Percentiles rank a stretch among this genome's conserved stretches.
Conservation (phyloP, 176 grass and related monocot species). For the Olyra latifolia region DNA sequence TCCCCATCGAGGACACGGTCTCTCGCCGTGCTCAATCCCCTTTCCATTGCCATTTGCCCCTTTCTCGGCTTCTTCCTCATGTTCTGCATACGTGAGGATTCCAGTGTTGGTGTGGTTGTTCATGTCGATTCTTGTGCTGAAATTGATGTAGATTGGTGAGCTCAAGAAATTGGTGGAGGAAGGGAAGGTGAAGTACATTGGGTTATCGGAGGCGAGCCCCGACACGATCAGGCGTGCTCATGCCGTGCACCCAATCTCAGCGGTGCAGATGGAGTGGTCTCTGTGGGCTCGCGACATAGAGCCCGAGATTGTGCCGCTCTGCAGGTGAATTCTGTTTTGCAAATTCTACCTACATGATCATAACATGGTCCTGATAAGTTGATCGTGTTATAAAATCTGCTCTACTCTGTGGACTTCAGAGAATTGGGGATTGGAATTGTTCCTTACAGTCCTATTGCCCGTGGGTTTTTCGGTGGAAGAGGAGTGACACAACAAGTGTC, state of each 20-base stretch:
- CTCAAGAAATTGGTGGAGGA: constrained; percentile 87
- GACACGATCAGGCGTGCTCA: constrained; percentile 78
- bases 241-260: constrained; percentile 66
- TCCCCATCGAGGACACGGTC: constrained; percentile 83
- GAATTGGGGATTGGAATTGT: constrained; percentile 89
- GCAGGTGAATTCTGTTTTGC: constrained; percentile 48
- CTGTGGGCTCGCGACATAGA: constrained; percentile 87
- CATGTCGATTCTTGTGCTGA: background rate
- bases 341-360: background rate
- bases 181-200: constrained; percentile 79
- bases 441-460: constrained; percentile 81
- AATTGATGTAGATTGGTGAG: constrained; percentile 55
- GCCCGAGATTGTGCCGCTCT: constrained; percentile 77
- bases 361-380: background rate
- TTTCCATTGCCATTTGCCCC: background rate
- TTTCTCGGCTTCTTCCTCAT: background rate
- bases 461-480: constrained; percentile 73
- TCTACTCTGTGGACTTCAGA: constrained; percentile 30
- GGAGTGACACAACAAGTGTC: constrained; percentile 51
- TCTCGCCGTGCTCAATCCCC: background rate
- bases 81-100: background rate
- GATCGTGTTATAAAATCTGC: background rate
- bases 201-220: constrained; percentile 75
- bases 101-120: background rate
- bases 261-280: constrained; percentile 94